Evolutionary conservation across 768 basidiomycete species (phyloP).

Genomic region (Tricholoma matsutake): DNA sequence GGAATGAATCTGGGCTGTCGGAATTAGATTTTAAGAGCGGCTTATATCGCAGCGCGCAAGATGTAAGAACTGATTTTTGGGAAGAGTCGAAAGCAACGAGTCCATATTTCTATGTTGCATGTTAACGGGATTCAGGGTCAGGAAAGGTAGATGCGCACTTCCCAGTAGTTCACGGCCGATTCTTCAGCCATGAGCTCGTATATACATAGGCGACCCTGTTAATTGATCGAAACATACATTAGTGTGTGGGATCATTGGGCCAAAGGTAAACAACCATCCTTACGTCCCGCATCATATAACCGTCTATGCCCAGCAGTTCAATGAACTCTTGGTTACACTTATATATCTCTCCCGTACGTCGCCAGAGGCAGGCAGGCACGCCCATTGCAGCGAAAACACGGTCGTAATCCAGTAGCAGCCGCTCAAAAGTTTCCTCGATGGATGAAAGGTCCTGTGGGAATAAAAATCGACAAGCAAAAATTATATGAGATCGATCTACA

Average conservation of each 20-base stretch:
- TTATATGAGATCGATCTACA: conserved; percentile 19
- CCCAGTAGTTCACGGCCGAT: conserved; percentile 96
- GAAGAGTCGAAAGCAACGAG: conserved; percentile 86
- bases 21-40: conserved; percentile 50
- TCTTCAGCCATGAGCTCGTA: conserved; percentile 99
- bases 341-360: conserved; percentile 97
- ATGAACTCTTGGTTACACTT: conserved; percentile 97
- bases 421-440: conserved; percentile 97
- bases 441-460: conserved; percentile 81
- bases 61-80: conserved; percentile 91
- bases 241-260: not conserved
- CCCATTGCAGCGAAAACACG: conserved; percentile 94
- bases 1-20: conserved; percentile 20
- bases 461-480: conserved; percentile 1
- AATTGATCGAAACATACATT: not conserved
- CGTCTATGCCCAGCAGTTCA: conserved; percentile 83
- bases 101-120: conserved; percentile 74
- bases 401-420: conserved; percentile 92
- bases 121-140: not conserved
- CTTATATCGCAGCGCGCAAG: conserved; percentile 82
- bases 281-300: conserved; percentile 82
- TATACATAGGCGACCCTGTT: conserved; percentile 84
- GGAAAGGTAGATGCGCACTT: conserved; percentile 44
- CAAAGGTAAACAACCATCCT: conserved; percentile 33
- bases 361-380: conserved; percentile 95